Evolutionary conservation across 768 basidiomycete genomes (phyloP).

Genomic region (Suillus americanus): DNA sequence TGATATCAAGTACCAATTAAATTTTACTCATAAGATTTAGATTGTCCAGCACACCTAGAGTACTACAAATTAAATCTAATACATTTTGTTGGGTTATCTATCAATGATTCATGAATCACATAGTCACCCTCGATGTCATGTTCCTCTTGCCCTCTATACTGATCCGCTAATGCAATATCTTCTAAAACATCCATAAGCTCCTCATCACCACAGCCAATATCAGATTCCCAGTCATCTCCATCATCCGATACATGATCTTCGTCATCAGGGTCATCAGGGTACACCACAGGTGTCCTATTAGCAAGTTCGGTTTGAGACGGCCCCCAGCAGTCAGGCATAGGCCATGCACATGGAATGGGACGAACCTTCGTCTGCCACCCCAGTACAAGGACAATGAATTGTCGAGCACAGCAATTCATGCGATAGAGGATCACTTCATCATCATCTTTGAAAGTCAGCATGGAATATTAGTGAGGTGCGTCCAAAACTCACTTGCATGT

Average conservation of each 20-base stretch:
- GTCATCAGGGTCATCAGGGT: neutral
- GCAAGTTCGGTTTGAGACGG: neutral
- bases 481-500: neutral
- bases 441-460: neutral
- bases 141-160: neutral
- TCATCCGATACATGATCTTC: neutral
- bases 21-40: no score
- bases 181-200: neutral
- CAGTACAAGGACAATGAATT: neutral
- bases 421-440: neutral
- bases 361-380: neutral
- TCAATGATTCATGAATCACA: neutral
- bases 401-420: neutral
- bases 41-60: neutral
- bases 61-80: neutral
- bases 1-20: no score
- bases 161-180: neutral
- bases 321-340: neutral
- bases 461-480: neutral
- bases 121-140: neutral
- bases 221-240: neutral
- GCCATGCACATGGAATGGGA: neutral
- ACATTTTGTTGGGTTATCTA: neutral
- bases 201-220: neutral
- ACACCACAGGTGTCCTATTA: neutral